Evolutionary conservation across 176 grass and related monocot genomes (phyloP), one percentile per base, ranked within the genome.

Genomic region (Raddia guianensis): DNA sequence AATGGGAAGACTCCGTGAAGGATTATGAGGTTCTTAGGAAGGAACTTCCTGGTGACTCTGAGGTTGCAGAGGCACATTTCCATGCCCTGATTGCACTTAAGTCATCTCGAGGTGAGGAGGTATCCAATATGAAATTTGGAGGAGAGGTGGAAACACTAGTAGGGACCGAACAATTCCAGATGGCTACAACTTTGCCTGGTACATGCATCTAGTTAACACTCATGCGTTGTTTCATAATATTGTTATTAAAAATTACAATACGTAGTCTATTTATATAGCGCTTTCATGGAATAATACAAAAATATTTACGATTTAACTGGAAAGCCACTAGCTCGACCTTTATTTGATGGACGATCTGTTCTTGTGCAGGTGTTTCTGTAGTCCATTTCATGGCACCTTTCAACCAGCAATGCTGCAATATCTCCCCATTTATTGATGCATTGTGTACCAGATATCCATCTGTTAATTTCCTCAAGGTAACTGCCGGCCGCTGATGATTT

Each of bases 391-490:
- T 89, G 90, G 83, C 72, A 33, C 66, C 86, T 46, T 70, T 83
- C 45, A 98, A 91, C 73, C 90, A 91, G 63, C 86, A 95, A 44
- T 94, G 92, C 63, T 66, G 84, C 63, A 85, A 93, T 71, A 95
- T 95, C 68, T 77, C 92, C 21, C 81, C 88, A 5, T 98, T 93
- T 85, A 82, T 95, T 15, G 80, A 89, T 53, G 66, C 88, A 21
- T 72, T 98, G n/a, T 95, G 95, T 48, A 77, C 75, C 20, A 87
- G 92, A 85, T 95, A 93, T 75, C 92, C 95, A 86, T 98, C 90
- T 13, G 86, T 93, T 61, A 94, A 93, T 87, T 98, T 98, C 84
- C 85, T 98, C 55, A 93, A 98, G 95, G 95, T 98, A 92, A 77
- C 20, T 48, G 40, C 0, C 51, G 27, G 19, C 45, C 49, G 19